Percentiles rank a stretch among this genome's conserved stretches.
These are phyloP conservation scores for Gnomoniopsis smithogilvyi DNA, from an alignment of 2,329 filamentous ascomycete genomes.

Conservation along the genomic window DNA sequence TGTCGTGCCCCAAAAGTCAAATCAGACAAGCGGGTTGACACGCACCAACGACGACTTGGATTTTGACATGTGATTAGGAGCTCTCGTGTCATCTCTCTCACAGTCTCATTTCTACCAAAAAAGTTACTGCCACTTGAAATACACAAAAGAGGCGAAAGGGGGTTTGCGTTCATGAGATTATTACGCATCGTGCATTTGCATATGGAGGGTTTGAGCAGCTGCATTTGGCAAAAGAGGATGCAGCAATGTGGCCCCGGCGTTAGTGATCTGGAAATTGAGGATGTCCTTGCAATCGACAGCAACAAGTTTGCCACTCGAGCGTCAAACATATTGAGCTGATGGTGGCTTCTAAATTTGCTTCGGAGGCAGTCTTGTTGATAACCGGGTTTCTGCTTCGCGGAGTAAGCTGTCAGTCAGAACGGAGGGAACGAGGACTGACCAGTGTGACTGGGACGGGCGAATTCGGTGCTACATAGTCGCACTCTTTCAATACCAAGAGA, in stretches of 20 bases:
- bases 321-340: background rate
- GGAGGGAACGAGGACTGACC: background rate
- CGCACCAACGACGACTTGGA: slow-evolving; percentile 62
- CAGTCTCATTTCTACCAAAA: background rate
- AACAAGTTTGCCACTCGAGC: slow-evolving; percentile 3
- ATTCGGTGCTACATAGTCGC: background rate
- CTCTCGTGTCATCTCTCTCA: slow-evolving; percentile 1
- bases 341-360: slow-evolving; percentile 8
- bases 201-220: slow-evolving; percentile 19
- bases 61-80: slow-evolving; percentile 56
- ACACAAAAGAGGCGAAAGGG: slow-evolving; percentile 8
- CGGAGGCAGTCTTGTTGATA: background rate
- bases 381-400: too few species aligned
- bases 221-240: slow-evolving; percentile 17
- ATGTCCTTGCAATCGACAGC: slow-evolving; percentile 6
- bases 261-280: slow-evolving; percentile 15
- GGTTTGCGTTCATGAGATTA: slow-evolving; percentile 15
- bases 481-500: background rate
- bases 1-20: slow-evolving; percentile 46
- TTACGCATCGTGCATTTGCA: slow-evolving; percentile 20
- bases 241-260: slow-evolving; percentile 18
- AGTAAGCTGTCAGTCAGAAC: background rate
- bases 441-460: background rate
- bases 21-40: slow-evolving; percentile 63
- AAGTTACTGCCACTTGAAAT: background rate